phyloP scores from a whole-genome alignment of 495 filamentous ascomycete genomes.

The Tuber microsphaerosporum region DNA sequence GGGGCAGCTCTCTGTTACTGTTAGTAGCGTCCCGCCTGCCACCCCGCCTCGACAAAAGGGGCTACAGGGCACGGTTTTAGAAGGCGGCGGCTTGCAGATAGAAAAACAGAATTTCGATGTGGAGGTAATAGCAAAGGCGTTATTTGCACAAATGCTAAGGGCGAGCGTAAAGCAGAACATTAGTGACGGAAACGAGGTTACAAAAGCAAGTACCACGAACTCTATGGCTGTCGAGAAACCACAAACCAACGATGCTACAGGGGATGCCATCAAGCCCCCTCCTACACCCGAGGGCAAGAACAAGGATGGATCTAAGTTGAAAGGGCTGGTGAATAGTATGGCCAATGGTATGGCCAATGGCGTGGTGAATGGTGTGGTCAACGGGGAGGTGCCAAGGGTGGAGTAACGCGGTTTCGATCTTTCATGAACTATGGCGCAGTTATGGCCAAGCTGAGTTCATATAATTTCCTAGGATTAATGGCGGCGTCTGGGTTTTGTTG shows the following conservation, averaged over 20 bases:
- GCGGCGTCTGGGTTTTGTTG: neutral
- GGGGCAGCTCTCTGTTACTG: constrained; percentile 6
- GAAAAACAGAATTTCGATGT: constrained; percentile 12
- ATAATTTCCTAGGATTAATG: neutral
- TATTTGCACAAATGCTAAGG: constrained; percentile 5
- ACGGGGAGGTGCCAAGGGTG: neutral
- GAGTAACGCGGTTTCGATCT: neutral
- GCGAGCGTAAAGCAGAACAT: neutral
- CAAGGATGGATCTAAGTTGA: neutral
- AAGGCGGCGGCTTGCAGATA: constrained; percentile 7
- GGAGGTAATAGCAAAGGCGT: constrained; percentile 7
- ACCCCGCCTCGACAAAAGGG: constrained; percentile 6
- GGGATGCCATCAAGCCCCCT: neutral
- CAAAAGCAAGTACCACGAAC: neutral
- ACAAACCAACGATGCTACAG: neutral
- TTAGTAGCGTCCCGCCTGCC: neutral
- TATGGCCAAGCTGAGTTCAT: neutral
- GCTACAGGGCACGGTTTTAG: constrained; percentile 17
- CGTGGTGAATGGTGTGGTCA: neutral
- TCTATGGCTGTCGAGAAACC: neutral
- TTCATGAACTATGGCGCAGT: neutral
- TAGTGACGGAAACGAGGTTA: neutral
- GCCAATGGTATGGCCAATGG: neutral
- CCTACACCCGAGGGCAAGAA: neutral
- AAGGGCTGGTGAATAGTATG: neutral